Evolutionary conservation across 23 red algal species (phyloP).

Genomic region (Gracilaria caudata): DNA sequence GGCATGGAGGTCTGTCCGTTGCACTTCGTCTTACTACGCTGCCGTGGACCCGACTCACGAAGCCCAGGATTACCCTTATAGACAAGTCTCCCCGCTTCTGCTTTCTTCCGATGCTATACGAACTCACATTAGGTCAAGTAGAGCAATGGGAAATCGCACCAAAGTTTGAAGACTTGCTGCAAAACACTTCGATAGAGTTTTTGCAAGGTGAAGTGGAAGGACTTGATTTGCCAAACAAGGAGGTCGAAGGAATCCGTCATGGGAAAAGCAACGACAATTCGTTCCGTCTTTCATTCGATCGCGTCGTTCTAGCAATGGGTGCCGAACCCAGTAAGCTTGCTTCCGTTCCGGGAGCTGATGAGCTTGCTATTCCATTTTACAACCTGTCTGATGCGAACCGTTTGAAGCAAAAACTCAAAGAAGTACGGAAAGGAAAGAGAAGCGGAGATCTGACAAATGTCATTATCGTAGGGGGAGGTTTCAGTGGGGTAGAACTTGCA

Average conservation of each 20-base stretch:
- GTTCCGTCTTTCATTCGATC: constrained; percentile 74
- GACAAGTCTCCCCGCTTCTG: constrained; percentile 85
- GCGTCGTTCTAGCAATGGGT: constrained; percentile 83
- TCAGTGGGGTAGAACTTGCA: constrained; percentile 91
- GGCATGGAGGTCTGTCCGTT: constrained; percentile 89
- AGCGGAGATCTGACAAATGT: constrained; percentile 56
- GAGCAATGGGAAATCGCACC: constrained; percentile 95
- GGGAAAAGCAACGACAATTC: constrained; percentile 22
- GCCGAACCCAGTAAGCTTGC: constrained; percentile 25
- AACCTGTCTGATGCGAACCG: constrained; percentile 54
- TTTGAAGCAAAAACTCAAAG: constrained; percentile 55
- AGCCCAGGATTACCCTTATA: constrained; percentile 83
- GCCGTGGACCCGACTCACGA: constrained; percentile 87
- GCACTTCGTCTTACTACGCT: constrained; percentile 76
- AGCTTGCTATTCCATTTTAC: constrained; percentile 79
- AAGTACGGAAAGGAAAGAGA: constrained; percentile 1
- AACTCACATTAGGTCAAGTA: constrained; percentile 77
- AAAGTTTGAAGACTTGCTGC: constrained; percentile 72
- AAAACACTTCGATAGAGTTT: constrained; percentile 67
- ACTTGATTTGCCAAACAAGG: constrained; percentile 57
- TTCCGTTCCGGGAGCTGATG: constrained; percentile 74
- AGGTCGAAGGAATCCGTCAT: constrained; percentile 24
- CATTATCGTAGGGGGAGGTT: constrained; percentile 87
- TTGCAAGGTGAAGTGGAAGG: constrained; percentile 60
- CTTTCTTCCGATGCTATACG: constrained; percentile 97